Evolutionary conservation across 768 basidiomycete species (phyloP), one percentile per base, ranked within the genome.

Genomic region (Hygrocybe coccinea): DNA sequence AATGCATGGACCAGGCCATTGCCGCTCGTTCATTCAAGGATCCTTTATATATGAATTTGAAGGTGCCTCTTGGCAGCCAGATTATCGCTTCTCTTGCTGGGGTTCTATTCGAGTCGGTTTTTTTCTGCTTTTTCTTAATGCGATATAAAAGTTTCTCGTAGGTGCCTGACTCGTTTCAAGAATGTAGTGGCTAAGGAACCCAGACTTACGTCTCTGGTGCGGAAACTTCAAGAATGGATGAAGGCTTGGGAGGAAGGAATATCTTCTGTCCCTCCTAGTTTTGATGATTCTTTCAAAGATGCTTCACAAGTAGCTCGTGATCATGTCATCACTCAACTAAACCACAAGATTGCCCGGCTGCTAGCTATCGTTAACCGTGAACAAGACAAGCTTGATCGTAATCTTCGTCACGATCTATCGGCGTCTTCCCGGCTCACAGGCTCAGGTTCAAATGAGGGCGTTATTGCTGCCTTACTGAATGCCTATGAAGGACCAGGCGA

Each of bases 81-180:
- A 63, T 83, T 0, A 71, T 86, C 15, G 70, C 69, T 6, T 73
- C 79, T 0, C 68, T 85, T 2, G 64, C 74, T 2, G 74, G 68
- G 2, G 67, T 83, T 10, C 67, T 85, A 46, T 74, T 76, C 37
- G 80, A 85, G 85, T 85, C 60, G 7, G 78, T 66, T 2, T 0
- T 34, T 8, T 50, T 33, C 50, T 64, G 1, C 49, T 57, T 8
- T 54, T 64, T 62, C 68, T 51, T n/a, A 63, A 24, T 25, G 47
- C 15, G 51, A 22, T 33, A 15, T 37, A 1, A 7, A n/a, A 19
- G 11, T 11, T n/a, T 25, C 33, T 22, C 1, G 33, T 50, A 86
- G 85, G 58, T 81, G 73, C 50, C 61, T 86, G 6, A 74, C 73
- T 4, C 82, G 83, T 2, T 86, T 85, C 69, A 83, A 84, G 65